Evolutionary conservation across 345 rosid genomes (phyloP), one percentile per base, ranked within the genome.

Genomic region (Fremontodendron californicum): DNA sequence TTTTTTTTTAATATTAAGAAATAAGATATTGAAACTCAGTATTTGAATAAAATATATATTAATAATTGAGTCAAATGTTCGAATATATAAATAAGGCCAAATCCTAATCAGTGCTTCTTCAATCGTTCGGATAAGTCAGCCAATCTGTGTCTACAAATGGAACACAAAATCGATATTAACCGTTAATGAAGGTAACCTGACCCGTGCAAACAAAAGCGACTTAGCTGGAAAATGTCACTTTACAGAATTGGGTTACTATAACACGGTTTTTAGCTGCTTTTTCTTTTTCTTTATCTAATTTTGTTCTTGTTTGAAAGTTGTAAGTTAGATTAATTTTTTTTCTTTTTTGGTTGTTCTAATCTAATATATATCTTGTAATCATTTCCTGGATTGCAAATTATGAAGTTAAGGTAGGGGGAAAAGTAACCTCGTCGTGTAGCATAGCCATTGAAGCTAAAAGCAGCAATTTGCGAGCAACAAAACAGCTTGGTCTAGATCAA

Each of bases 191-290:
- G 74, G 71, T 43, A 77, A 19, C 5, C n/a, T n/a, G 65, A 64
- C 5, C 63, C 39, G 31, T 77, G 58, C 60, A n/a, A 25, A 21
- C 46, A 69, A 21, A 78, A 58, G 75, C 61, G 37, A 60, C 62
- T 46, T 23, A 60, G 80, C 62, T 71, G 80, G 70, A 45, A 61
- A 23, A n/a, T n/a, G 21, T 12, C 18, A 7, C n/a, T 9, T 60
- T 42, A 33, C 7, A 39, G 6, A 31, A 12, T 7, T 51, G 73
- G 61, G 33, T 48, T 31, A 43, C 18, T 57, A 57, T 21, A 21
- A 57, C 62, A 3, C 62, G 55, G 21, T 58, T 42, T 27, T 11
- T 18, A 75, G 4, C 39, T 66, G 11, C 33, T 46, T 64, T 45
- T 62, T 18, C 1, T 5, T 16, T 40, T 3, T n/a, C n/a, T n/a